phyloP scores from a whole-genome alignment of 495 filamentous ascomycete genomes.

The Penicillium soppii region DNA sequence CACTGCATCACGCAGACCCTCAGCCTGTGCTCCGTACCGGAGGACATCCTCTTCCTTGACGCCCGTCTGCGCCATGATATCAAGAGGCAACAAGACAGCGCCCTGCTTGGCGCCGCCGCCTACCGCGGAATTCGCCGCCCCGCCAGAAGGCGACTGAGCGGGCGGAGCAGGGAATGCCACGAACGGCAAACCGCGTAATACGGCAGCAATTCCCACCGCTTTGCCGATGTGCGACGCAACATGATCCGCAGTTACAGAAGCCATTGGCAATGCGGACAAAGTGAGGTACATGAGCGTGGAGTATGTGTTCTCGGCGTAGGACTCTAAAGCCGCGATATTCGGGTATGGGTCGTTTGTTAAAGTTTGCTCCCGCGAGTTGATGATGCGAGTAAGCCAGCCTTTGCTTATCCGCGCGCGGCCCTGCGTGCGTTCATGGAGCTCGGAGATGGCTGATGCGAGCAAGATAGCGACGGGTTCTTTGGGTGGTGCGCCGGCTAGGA shows the following conservation, averaged over 20 bases:
- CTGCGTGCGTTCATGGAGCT: constrained; percentile 55
- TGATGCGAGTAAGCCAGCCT: constrained; percentile 76
- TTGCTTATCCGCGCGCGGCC: constrained; percentile 64
- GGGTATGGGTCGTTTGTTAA: constrained; percentile 81
- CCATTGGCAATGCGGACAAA: constrained; percentile 70
- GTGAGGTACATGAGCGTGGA: constrained; percentile 90
- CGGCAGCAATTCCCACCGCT: constrained; percentile 80
- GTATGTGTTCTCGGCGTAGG: constrained; percentile 92
- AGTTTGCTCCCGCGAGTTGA: constrained; percentile 76
- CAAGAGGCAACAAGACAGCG: constrained; percentile 75
- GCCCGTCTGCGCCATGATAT: constrained; percentile 79
- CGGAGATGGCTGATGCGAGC: constrained; percentile 64
- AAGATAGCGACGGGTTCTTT: constrained; percentile 91
- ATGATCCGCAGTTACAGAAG: constrained; percentile 85
- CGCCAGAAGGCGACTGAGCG: constrained; percentile 49
- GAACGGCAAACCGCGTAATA: constrained; percentile 79
- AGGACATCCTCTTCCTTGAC: constrained; percentile 88
- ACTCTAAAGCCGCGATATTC: constrained; percentile 70
- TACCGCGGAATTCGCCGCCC: constrained; percentile 12
- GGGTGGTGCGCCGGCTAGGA: constrained; percentile 71
- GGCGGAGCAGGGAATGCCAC: constrained; percentile 75
- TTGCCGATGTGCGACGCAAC: constrained; percentile 93
- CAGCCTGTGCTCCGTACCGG: constrained; percentile 70
- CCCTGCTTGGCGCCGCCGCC: constrained; percentile 52
- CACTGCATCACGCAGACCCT: constrained; percentile 81